Percentiles rank a stretch among this genome's conserved stretches.
Evolutionary conservation across 2,329 filamentous ascomycete species (phyloP).

Genomic region (Fusarium nurragi): DNA sequence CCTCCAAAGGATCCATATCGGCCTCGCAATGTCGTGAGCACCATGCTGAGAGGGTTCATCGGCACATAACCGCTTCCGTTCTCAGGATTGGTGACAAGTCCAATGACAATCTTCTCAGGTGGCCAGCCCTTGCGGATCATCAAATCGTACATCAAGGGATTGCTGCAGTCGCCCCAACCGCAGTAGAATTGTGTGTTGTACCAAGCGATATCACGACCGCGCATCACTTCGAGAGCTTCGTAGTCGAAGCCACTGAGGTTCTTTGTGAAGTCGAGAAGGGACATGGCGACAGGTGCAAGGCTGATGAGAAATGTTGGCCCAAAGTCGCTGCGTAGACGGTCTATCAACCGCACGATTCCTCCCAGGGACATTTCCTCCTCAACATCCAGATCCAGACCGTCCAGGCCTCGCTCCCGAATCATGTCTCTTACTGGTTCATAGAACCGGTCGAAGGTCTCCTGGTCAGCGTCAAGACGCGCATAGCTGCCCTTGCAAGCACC

Average conservation of each 20-base stretch:
- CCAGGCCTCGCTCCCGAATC: slow-evolving; percentile 67
- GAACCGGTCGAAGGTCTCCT: slow-evolving; percentile 74
- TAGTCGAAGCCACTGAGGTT: slow-evolving; percentile 88
- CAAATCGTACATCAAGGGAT: slow-evolving; percentile 58
- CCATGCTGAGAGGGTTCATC: slow-evolving; percentile 57
- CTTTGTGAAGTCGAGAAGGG: slow-evolving; percentile 61
- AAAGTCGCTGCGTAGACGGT: slow-evolving; percentile 74
- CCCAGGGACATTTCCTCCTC: slow-evolving; percentile 78
- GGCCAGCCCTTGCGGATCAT: slow-evolving; percentile 73
- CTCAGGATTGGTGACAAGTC: slow-evolving; percentile 79
- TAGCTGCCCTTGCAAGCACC: slow-evolving; percentile 83
- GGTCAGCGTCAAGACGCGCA: slow-evolving; percentile 62
- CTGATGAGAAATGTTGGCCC: slow-evolving; percentile 78
- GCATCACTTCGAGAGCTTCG: slow-evolving; percentile 73
- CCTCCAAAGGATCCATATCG: slow-evolving; percentile 79
- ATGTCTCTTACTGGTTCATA: slow-evolving; percentile 75
- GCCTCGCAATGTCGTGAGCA: slow-evolving; percentile 54
- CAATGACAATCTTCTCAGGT: slow-evolving; percentile 78
- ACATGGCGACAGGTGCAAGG: slow-evolving; percentile 82
- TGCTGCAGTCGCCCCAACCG: slow-evolving; percentile 75
- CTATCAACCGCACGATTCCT: slow-evolving; percentile 73
- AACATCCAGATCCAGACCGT: slow-evolving; percentile 81
- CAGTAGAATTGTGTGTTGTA: slow-evolving; percentile 96
- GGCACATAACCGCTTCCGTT: slow-evolving; percentile 71
- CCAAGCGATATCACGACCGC: slow-evolving; percentile 76